Conservation (phyloP, 169 alveolate species). For the Eimeria necatrix region DNA sequence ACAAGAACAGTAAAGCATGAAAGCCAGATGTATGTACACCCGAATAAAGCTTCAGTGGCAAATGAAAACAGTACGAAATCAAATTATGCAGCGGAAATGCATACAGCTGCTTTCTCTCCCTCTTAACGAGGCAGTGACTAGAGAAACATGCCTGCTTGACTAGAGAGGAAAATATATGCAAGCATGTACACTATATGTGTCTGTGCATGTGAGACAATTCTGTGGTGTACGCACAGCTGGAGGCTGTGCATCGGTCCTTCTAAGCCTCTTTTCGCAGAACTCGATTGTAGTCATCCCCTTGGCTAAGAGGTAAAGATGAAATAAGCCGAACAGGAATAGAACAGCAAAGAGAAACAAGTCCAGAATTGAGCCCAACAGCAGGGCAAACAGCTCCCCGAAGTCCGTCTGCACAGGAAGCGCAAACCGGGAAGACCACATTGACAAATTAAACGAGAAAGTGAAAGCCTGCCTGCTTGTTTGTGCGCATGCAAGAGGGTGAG, state of each 20-base stretch:
- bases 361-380: slow-evolving; percentile 89
- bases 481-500: neutral
- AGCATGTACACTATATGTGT: too few species aligned
- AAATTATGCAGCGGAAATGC: too few species aligned
- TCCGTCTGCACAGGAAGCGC: slow-evolving; percentile 83
- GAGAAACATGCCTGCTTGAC: too few species aligned
- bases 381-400: slow-evolving; percentile 86
- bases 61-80: too few species aligned
- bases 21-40: too few species aligned
- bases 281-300: slow-evolving; percentile 91
- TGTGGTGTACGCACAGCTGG: slow-evolving; percentile 37
- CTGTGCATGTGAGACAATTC: neutral
- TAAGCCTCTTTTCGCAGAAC: slow-evolving; percentile 89
- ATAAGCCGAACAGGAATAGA: slow-evolving; percentile 86
- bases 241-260: neutral
- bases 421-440: neutral
- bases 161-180: too few species aligned
- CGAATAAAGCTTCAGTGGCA: too few species aligned
- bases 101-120: too few species aligned
- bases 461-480: neutral
- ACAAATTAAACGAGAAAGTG: neutral
- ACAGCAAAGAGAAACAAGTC: slow-evolving; percentile 86
- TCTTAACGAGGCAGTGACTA: too few species aligned
- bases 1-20: neutral
- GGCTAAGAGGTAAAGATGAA: slow-evolving; percentile 87